Evolutionary conservation across 2,329 filamentous ascomycete genomes (phyloP).

Genomic region (Colletotrichum tamarilloi): DNA sequence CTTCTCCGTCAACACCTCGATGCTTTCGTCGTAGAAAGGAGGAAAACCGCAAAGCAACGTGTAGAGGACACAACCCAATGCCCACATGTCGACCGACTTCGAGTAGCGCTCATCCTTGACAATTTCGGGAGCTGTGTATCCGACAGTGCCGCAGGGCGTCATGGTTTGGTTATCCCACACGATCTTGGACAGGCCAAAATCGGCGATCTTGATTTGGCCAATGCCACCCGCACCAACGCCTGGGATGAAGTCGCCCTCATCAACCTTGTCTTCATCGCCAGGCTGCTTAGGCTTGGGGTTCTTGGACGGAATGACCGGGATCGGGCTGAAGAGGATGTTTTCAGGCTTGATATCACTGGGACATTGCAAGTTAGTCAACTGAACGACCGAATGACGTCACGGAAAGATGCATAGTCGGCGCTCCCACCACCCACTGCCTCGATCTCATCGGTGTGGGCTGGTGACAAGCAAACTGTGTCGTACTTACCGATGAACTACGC

Average conservation of each 20-base stretch:
- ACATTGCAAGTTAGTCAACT: slow-evolving; percentile 1
- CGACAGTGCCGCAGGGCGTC: slow-evolving; percentile 98
- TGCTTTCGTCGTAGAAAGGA: slow-evolving; percentile 98
- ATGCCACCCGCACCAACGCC: slow-evolving; percentile 91
- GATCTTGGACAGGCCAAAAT: slow-evolving; percentile 97
- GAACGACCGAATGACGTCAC: slow-evolving; percentile 44
- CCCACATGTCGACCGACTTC: slow-evolving; percentile 99
- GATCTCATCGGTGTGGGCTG: not conserved
- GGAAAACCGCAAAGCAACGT: slow-evolving; percentile 97
- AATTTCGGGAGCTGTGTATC: slow-evolving; percentile 97
- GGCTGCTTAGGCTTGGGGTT: slow-evolving; percentile 83
- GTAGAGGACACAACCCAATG: slow-evolving; percentile 94
- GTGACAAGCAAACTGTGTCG: not conserved
- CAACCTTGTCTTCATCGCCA: slow-evolving; percentile 96
- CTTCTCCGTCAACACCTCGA: slow-evolving; percentile 96
- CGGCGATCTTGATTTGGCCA: slow-evolving; percentile 95
- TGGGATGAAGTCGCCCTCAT: slow-evolving; percentile 91
- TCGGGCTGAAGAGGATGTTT: slow-evolving; percentile 93
- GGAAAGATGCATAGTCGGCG: not conserved
- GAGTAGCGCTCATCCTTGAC: slow-evolving; percentile 99
- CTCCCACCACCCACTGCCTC: not conserved
- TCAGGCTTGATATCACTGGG: slow-evolving; percentile 96
- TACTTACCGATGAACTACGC: slow-evolving; percentile 94
- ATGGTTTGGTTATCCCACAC: slow-evolving; percentile 99
- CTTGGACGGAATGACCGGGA: slow-evolving; percentile 82